Conservation (phyloP, 192 early-diverging fungal genomes). For the Paraglomus brasilianum region DNA sequence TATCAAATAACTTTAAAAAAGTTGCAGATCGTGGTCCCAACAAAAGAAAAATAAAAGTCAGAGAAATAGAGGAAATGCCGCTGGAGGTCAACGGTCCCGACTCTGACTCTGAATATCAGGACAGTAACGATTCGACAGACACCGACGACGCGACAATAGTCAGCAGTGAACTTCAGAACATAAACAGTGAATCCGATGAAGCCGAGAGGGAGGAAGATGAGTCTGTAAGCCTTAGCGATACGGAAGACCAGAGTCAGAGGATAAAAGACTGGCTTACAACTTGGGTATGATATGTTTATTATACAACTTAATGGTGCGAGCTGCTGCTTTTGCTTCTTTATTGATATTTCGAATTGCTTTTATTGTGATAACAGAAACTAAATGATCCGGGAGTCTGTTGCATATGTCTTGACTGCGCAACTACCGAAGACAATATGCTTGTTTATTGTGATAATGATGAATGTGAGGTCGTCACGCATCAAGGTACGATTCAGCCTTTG, state of each 20-base stretch:
- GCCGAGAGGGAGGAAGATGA: slow-evolving; percentile 10
- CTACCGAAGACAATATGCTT: slow-evolving; percentile 48
- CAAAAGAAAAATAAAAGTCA: slow-evolving; percentile 47
- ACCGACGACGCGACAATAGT: slow-evolving; percentile 35
- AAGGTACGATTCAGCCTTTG: slow-evolving; percentile 29
- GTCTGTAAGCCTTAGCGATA: too few relatives aligned
- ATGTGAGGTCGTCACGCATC: slow-evolving; percentile 34
- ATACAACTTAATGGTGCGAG: too few relatives aligned
- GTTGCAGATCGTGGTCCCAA: slow-evolving; percentile 48
- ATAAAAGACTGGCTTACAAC: too few relatives aligned
- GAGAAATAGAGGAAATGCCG: slow-evolving; percentile 38
- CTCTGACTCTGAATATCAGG: slow-evolving; percentile 44
- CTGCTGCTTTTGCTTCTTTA: too few relatives aligned
- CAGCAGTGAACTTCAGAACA: slow-evolving; percentile 33
- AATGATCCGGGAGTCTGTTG: slow-evolving; percentile 56
- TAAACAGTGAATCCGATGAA: background rate
- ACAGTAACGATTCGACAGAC: slow-evolving; percentile 34
- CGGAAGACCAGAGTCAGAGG: too few relatives aligned
- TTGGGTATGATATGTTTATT: too few relatives aligned
- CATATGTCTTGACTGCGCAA: slow-evolving; percentile 48
- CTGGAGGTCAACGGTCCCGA: slow-evolving; percentile 39
- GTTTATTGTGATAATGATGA: slow-evolving; percentile 50
- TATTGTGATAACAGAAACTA: slow-evolving; percentile 40
- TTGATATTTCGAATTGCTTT: slow-evolving; percentile 12
- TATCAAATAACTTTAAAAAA: too few relatives aligned